phyloP scores from a whole-genome alignment of 1,284 basidiomycete genomes.

The Trametes polyzona region DNA sequence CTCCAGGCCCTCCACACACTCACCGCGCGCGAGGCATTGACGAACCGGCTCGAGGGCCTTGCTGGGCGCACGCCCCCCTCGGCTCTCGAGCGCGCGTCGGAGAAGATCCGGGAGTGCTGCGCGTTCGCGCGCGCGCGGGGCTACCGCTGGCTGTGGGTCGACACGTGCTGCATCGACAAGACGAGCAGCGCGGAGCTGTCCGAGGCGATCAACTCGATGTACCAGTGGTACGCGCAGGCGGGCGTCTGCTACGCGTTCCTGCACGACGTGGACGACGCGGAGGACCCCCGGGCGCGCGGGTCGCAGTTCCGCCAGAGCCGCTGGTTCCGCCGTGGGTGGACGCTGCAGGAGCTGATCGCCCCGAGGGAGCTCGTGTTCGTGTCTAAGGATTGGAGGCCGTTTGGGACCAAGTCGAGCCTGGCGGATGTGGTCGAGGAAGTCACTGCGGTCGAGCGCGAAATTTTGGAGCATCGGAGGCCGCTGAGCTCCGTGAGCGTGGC shows the following conservation, averaged over 20 bases:
- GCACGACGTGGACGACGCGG: conserved; percentile 9
- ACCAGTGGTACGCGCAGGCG: conserved; percentile 12
- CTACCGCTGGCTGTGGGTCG: conserved; percentile 13
- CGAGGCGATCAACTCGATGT: conserved; percentile 19
- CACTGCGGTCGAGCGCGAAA: conserved; percentile 8
- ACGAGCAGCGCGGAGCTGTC: conserved; percentile 16
- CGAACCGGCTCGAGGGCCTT: not conserved
- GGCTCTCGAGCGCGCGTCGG: conserved; percentile 1
- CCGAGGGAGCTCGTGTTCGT: conserved; percentile 7
- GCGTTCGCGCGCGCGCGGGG: conserved; percentile 6
- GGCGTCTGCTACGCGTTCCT: conserved; percentile 15
- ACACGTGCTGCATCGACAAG: conserved; percentile 19
- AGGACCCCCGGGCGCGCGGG: conserved; percentile 4
- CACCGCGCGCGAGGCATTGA: not conserved
- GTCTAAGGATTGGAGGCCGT: conserved; percentile 1
- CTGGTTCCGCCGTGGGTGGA: conserved; percentile 15
- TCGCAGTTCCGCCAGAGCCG: conserved; percentile 13
- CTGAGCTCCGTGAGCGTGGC: conserved; percentile 8
- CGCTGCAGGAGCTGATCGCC: conserved; percentile 17
- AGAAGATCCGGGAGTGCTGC: conserved; percentile 15
- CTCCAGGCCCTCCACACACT: conserved; percentile 4
- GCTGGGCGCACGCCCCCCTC: not conserved
- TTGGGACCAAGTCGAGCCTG: conserved; percentile 10
- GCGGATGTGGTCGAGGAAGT: conserved; percentile 8
- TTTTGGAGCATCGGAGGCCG: not conserved